Percentiles rank a stretch among this genome's conserved stretches.
Conservation (phyloP, 192 early-diverging fungal genomes). For the Mortierella alpina region DNA sequence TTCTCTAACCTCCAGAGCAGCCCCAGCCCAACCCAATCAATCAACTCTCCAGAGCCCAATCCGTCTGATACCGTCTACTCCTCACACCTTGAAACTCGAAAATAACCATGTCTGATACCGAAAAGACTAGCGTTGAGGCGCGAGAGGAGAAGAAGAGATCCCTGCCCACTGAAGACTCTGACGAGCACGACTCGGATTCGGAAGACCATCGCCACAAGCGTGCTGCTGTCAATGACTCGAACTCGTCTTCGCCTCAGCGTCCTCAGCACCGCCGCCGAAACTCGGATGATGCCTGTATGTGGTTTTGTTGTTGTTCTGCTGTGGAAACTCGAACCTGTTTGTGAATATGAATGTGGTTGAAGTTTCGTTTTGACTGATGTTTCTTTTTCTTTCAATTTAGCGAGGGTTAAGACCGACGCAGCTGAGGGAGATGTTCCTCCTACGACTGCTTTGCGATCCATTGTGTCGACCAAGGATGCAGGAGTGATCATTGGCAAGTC, state of each 20-base stretch:
- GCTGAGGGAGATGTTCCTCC: slow-evolving; percentile 48
- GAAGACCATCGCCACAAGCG: slow-evolving; percentile 57
- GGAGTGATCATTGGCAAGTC: slow-evolving; percentile 91
- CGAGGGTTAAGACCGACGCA: slow-evolving; percentile 37
- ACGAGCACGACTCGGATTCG: slow-evolving; percentile 54
- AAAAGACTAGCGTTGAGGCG: slow-evolving; percentile 42
- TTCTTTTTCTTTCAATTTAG: slow-evolving; percentile 3
- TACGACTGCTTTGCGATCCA: slow-evolving; percentile 63
- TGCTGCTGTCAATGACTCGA: slow-evolving; percentile 56
- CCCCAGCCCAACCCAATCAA: not conserved
- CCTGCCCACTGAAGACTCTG: slow-evolving; percentile 56
- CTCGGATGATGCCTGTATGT: slow-evolving; percentile 52
- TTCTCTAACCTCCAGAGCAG: slow-evolving; percentile 1
- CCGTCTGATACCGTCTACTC: not conserved
- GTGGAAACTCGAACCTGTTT: not conserved
- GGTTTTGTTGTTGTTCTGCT: not conserved
- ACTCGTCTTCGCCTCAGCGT: slow-evolving; percentile 52
- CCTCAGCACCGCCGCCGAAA: slow-evolving; percentile 53
- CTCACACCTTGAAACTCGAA: slow-evolving; percentile 3
- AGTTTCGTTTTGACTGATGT: not conserved
- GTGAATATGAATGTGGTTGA: not conserved
- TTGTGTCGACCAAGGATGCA: slow-evolving; percentile 79
- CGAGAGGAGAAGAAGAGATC: slow-evolving; percentile 57
- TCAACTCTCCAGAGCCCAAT: slow-evolving; percentile 5
- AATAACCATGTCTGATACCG: slow-evolving; percentile 42